Evolutionary conservation across 1,284 basidiomycete genomes (phyloP), one percentile per base, ranked within the genome.

Genomic region (Malassezia vespertilionis): DNA sequence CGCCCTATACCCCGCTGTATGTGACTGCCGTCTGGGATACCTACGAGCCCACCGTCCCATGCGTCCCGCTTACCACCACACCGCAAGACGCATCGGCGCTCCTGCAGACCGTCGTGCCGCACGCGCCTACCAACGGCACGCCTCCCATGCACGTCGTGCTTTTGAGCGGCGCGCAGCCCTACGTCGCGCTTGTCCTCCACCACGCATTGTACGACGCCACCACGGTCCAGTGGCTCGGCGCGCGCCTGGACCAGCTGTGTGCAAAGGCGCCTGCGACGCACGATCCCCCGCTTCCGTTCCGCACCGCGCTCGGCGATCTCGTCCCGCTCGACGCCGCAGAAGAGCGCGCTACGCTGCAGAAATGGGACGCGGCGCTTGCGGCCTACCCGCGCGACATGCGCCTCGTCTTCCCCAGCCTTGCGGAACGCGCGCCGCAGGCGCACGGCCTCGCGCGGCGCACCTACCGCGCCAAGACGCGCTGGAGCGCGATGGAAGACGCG

Each of bases 171-270:
- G 10, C 15, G 7, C 12, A 51, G 17, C 34, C 14, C 18, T 46
- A 30, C 27, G 27, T 2, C 38, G 42, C 58, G 5, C 35, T 61
- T 0, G 36, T 56, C 0, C 52, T 58, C 20, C 64, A 67, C 40
- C 64, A 67, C 42, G 61, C 58, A 20, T 48, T 61, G 4, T 67
- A 63, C 43, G 64, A 66, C 35, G 61, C 56, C 14, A 44, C 48
- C 21, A 60, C 64, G 14, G n/a, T n/a, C n/a, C n/a, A n/a, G n/a
- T n/a, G n/a, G n/a, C 51, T 66, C 8, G 46, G 52, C 4, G 49
- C 60, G 26, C 40, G 64, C 14, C 48, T 61, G 15, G 54, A 56
- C 32, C 47, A 52, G 5, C 33, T 65, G 18, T 57, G 58, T 22
- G 47, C 52, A 2, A 34, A 7, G 15, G n/a, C 23, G 21, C 9